These are phyloP conservation scores for Fusarium dimerum DNA, from an alignment of 2,329 filamentous ascomycete genomes.

Conservation along the genomic window DNA sequence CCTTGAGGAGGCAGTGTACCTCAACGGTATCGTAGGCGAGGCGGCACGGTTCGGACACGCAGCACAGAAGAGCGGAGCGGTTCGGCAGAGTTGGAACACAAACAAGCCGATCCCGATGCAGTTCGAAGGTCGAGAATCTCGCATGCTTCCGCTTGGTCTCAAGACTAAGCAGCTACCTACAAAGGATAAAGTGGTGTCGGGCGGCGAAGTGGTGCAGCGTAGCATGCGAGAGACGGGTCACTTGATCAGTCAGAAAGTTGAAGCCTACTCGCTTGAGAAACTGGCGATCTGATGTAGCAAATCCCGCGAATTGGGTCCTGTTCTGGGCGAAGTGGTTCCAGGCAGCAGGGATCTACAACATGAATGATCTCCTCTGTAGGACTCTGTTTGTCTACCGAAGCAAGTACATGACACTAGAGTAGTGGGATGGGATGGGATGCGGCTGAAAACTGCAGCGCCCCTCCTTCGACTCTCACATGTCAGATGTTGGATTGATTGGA, in stretches of 20 bases:
- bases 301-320: neutral
- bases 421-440: no score
- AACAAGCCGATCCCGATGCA: slow-evolving; percentile 46
- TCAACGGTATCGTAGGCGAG: slow-evolving; percentile 66
- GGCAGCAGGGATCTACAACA: no score
- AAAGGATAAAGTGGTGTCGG: slow-evolving; percentile 61
- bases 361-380: no score
- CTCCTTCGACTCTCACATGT: no score
- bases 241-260: slow-evolving; percentile 76
- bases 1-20: slow-evolving; percentile 66
- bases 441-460: no score
- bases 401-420: no score
- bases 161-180: slow-evolving; percentile 57
- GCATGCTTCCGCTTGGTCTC: slow-evolving; percentile 71
- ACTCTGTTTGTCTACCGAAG: no score
- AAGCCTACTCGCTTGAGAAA: slow-evolving; percentile 80
- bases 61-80: slow-evolving; percentile 35
- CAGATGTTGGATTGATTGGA: no score
- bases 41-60: slow-evolving; percentile 61
- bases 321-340: slow-evolving; percentile 4
- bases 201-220: slow-evolving; percentile 70
- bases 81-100: slow-evolving; percentile 31
- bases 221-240: slow-evolving; percentile 74
- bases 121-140: slow-evolving; percentile 46
- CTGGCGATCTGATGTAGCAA: slow-evolving; percentile 59